Evolutionary conservation across 2,329 filamentous ascomycete genomes (phyloP).

Genomic region (Aspergillus novoparasiticus): DNA sequence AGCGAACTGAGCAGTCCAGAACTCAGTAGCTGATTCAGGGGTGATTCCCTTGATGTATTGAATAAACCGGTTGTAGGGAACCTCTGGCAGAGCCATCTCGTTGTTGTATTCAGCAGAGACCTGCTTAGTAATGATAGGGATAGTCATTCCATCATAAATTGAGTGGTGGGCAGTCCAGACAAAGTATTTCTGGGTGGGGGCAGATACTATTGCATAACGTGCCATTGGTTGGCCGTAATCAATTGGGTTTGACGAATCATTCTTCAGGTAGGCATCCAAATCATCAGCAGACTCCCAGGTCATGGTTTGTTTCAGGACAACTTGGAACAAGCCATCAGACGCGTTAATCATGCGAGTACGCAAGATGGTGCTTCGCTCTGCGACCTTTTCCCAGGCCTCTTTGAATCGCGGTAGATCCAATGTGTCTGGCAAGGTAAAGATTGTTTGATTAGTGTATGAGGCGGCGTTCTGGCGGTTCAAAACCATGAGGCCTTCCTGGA

Average conservation of each 20-base stretch:
- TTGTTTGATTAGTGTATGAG: constrained; percentile 41
- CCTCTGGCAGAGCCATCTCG: not conserved
- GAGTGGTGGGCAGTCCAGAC: constrained; percentile 49
- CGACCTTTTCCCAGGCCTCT: constrained; percentile 39
- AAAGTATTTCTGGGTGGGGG: constrained; percentile 28
- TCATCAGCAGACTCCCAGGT: constrained; percentile 20
- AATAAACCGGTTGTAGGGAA: not conserved
- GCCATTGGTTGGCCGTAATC: constrained; percentile 8
- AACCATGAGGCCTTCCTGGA: constrained; percentile 44
- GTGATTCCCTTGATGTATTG: not conserved
- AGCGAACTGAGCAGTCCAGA: not conserved
- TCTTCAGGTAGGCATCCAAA: constrained; percentile 14
- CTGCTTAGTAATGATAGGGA: constrained; percentile 13
- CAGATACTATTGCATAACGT: constrained; percentile 12
- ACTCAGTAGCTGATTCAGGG: not conserved
- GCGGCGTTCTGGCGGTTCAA: constrained; percentile 38
- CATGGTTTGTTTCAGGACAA: constrained; percentile 25
- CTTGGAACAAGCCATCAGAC: constrained; percentile 23
- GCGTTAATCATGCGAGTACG: constrained; percentile 40
- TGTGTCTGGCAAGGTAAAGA: constrained; percentile 30
- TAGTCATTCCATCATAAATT: constrained; percentile 46
- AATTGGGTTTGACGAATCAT: constrained; percentile 12
- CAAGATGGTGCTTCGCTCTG: constrained; percentile 41
- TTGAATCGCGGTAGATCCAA: constrained; percentile 32
- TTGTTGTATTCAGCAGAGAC: not conserved